Evolutionary conservation across 495 filamentous ascomycete species (phyloP), one percentile per base, ranked within the genome.

Genomic region (Hypoxylon subgilvum): DNA sequence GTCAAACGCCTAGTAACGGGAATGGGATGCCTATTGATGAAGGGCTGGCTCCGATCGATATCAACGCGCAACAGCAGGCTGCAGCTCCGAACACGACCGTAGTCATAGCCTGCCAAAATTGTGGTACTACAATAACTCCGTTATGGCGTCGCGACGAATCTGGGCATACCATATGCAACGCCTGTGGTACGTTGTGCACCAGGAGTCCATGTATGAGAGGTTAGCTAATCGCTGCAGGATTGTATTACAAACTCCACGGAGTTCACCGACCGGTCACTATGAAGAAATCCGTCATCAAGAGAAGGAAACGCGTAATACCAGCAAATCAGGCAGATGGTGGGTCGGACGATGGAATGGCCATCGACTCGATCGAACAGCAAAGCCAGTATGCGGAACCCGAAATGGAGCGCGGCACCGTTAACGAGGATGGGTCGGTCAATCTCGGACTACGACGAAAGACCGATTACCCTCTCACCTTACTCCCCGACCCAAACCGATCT

Each of bases 121-220:
- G 94, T 72, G 90, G 88, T 13, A 99, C 95, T 31, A 97, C 93
- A 1, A 90, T 97, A 55, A 99, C 94, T 21, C 94, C 94, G 9
- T 77, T 99, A 21, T 99, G 94, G 94, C 82, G 94, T 65, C 85
- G 94, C 60, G 94, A 97, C 70, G 94, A 96, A 72, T 85, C 85
- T 61, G 95, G 95, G 10, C 91, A 97, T 77, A 96, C 92, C 3
- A 97, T 98, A 56, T 98, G 94, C 77, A 98, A 98, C 76, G 94
- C 94, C 46, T 98, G 94, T 73, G 94, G 94, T 96, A 82, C 66
- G 90, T n/a, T 81, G 57, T 36, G 36, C 18, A 2, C 51, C 32
- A 49, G n/a, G 9, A 45, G 12, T 32, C 6, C 10, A 3, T 7
- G 27, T 16, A 22, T 16, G 16, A 22, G 14, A 56, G 32, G 21